phyloP scores from a whole-genome alignment of 352 stramenopile species.

The Thalassiosira mediterranea region DNA sequence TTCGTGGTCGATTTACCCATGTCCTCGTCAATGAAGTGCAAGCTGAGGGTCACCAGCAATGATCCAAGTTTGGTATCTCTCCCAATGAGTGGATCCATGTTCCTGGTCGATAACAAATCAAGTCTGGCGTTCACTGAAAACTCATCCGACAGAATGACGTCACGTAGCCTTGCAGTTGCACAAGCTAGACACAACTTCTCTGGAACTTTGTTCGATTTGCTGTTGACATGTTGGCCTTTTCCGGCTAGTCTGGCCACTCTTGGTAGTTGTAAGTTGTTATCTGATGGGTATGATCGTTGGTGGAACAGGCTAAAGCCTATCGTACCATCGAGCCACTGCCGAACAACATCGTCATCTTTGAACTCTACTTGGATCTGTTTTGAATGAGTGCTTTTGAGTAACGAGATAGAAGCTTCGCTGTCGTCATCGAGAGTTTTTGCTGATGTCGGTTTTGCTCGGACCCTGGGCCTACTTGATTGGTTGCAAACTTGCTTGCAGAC shows the following conservation, averaged over 20 bases:
- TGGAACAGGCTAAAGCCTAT: conserved; percentile 39
- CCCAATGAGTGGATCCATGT: background rate
- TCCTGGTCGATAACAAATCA: conserved; percentile 21
- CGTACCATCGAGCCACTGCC: conserved; percentile 19
- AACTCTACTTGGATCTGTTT: conserved; percentile 29
- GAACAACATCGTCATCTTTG: conserved; percentile 31
- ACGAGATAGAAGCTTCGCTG: background rate
- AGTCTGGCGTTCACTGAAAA: conserved; percentile 13
- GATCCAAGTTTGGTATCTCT: conserved; percentile 26
- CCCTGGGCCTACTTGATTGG: background rate
- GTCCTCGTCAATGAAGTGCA: conserved; percentile 6
- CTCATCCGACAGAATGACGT: conserved; percentile 30
- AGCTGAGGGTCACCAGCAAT: conserved; percentile 21
- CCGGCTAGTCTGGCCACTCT: conserved; percentile 24
- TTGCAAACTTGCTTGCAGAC: conserved; percentile 16
- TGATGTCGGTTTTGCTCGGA: background rate
- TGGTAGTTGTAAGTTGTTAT: conserved; percentile 14
- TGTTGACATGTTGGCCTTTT: background rate
- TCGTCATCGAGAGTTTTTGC: background rate
- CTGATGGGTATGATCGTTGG: background rate
- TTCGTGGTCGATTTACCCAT: no score
- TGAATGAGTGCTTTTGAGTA: conserved; percentile 14
- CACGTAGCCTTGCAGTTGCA: conserved; percentile 26
- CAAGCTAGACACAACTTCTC: conserved; percentile 14
- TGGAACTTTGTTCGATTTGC: background rate